Evolutionary conservation across 2,329 filamentous ascomycete species (phyloP), one percentile per base, ranked within the genome.

Genomic region (Alternaria dauci): DNA sequence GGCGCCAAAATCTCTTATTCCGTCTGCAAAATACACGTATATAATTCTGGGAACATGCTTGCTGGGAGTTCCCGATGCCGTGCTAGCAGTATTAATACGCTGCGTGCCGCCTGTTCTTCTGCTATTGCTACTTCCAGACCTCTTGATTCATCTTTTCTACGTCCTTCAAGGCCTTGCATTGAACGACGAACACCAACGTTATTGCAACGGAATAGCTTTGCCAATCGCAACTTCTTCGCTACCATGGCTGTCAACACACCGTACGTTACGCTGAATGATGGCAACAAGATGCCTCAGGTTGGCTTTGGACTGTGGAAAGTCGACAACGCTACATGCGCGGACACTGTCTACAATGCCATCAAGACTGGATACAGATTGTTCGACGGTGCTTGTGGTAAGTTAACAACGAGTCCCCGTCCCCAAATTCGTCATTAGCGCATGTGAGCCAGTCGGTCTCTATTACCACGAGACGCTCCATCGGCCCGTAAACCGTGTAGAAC

Each of bases 301-400:
- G 74, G 74, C 26, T 74, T 76, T 51, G 74, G 74, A 18, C 62
- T 76, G 57, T 77, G 74, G 74, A 77, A 77, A 57, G 70, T 77
- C 26, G 70, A 73, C 62, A 77, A 77, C 58, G 62, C 46, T 16
- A 73, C 64, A 8, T 74, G 71, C 58, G 72, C 74, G 8, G 74
- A 77, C 42, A 67, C 66, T 51, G 72, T 77, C 5, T 77, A 77
- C 62, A 72, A 74, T 58, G 76, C 76, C 52, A 78, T 78, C 67
- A 77, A 77, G 70, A 65, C 63, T 26, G 76, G 76, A 56, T 78
- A 78, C 73, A 73, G 76, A 50, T 58, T 78, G 26, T 77, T 78
- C 39, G 76, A 78, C 46, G 75, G 76, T 32, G 75, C 76, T 57
- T 77, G 75, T 58, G 75, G 75, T 76, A 75, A 43, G 74, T 73